phyloP scores from a whole-genome alignment of 1,139 yeast genomes.

The Scheffersomyces cryptocercus region DNA sequence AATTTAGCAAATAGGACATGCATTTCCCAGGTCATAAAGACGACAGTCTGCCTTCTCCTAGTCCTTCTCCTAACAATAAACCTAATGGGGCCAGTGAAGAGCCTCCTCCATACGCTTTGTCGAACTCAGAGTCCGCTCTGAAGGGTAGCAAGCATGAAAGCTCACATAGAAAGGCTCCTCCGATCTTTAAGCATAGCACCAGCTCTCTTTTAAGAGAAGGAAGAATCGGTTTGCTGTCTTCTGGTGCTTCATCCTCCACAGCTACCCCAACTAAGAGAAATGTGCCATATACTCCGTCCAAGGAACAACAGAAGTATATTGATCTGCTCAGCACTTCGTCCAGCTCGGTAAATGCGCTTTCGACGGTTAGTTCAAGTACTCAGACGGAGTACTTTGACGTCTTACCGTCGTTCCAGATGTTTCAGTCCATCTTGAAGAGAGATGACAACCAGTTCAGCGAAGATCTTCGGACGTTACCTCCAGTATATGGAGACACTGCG shows the following conservation, averaged over 20 bases:
- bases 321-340: conserved; percentile 15
- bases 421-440: conserved; percentile 53
- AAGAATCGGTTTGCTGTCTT: background rate
- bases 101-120: no score
- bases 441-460: conserved; percentile 46
- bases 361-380: conserved; percentile 28
- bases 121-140: no score
- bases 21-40: no score
- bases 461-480: conserved; percentile 38
- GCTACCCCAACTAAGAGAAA: conserved; percentile 2
- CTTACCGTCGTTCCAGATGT: conserved; percentile 66
- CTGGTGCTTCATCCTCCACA: conserved; percentile 8
- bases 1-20: no score
- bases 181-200: background rate
- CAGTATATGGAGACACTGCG: conserved; percentile 38
- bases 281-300: conserved; percentile 37
- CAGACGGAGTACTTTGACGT: conserved; percentile 54
- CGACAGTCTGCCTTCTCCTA: no score
- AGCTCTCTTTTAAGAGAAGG: background rate
- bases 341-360: conserved; percentile 1
- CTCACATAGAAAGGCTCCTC: background rate
- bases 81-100: no score
- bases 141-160: no score
- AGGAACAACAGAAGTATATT: conserved; percentile 38
- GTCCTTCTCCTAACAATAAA: no score